Percentiles rank a stretch among this genome's conserved stretches.
Conservation (phyloP, 2,329 filamentous ascomycete species). For the Trichophyton benhamiae region DNA sequence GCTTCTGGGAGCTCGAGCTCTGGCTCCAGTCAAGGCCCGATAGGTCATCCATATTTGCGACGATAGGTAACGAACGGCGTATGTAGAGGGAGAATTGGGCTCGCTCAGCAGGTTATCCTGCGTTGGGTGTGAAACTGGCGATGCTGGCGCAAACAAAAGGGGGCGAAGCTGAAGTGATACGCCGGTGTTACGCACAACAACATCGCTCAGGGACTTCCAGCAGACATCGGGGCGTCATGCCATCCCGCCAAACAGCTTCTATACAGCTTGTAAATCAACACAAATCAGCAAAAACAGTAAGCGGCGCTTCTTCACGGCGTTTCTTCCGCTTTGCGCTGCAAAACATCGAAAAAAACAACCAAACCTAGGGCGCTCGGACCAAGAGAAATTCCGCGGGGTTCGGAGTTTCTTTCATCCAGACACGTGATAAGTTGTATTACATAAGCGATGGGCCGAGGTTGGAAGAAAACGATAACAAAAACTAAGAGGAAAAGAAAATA, state of each 20-base stretch:
- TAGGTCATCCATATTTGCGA: constrained; percentile 34
- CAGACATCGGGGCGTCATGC: neutral
- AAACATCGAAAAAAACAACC: neutral
- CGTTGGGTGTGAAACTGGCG: neutral
- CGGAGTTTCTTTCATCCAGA: neutral
- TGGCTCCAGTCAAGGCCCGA: constrained; percentile 34
- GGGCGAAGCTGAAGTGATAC: neutral
- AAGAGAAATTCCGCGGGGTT: neutral
- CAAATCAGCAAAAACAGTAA: too few species aligned
- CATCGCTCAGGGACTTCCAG: neutral
- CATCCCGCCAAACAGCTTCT: neutral
- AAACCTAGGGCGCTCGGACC: neutral
- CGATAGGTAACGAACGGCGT: constrained; percentile 5
- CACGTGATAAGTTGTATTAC: neutral
- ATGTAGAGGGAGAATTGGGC: neutral
- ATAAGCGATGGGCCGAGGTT: neutral
- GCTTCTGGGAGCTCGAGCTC: constrained; percentile 24
- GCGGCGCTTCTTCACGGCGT: too few species aligned
- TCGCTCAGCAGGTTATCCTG: neutral
- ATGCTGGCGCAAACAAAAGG: neutral
- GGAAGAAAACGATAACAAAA: neutral
- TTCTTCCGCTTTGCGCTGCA: too few species aligned
- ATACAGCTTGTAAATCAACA: neutral
- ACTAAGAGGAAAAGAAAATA: neutral
- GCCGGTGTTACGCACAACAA: neutral